These are phyloP conservation scores for Pochonia chlamydosporia DNA, from an alignment of 2,329 filamentous ascomycete species.

Conservation along the genomic window DNA sequence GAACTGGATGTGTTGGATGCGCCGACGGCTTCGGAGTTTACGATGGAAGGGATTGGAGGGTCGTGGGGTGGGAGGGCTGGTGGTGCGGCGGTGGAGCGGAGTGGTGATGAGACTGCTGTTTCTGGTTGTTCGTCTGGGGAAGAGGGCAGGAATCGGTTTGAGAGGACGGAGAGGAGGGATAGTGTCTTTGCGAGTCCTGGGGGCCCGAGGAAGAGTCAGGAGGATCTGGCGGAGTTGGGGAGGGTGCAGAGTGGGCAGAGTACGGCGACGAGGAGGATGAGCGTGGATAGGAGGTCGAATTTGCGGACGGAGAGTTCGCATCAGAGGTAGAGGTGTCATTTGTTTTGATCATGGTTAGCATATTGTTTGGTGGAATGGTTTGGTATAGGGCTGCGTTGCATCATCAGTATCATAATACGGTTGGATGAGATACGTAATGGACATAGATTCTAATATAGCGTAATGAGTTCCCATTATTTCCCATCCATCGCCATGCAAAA, in stretches of 20 bases:
- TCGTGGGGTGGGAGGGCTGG: constrained; percentile 37
- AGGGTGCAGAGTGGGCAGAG: constrained; percentile 22
- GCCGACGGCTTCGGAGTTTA: constrained; percentile 70
- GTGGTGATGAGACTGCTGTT: constrained; percentile 13
- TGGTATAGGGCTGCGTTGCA: too few species aligned
- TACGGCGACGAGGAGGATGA: constrained; percentile 22
- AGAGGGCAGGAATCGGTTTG: constrained; percentile 7
- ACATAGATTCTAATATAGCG: too few species aligned
- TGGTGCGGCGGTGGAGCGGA: constrained; percentile 4
- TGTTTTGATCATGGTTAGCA: too few species aligned
- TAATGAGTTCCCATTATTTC: too few species aligned
- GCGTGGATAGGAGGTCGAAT: constrained; percentile 13
- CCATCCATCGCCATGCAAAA: neutral
- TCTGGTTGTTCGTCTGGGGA: neutral
- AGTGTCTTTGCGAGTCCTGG: constrained; percentile 21
- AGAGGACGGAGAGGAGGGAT: constrained; percentile 11
- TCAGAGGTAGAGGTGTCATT: neutral
- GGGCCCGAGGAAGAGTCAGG: constrained; percentile 24
- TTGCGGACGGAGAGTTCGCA: neutral
- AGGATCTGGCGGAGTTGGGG: constrained; percentile 29
- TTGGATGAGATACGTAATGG: too few species aligned
- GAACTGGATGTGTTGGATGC: constrained; percentile 62
- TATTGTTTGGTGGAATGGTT: too few species aligned
- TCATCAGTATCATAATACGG: too few species aligned
- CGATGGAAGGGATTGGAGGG: constrained; percentile 70